Evolutionary conservation across 2,329 filamentous ascomycete genomes (phyloP).

Genomic region (Ceratocystis papillata): DNA sequence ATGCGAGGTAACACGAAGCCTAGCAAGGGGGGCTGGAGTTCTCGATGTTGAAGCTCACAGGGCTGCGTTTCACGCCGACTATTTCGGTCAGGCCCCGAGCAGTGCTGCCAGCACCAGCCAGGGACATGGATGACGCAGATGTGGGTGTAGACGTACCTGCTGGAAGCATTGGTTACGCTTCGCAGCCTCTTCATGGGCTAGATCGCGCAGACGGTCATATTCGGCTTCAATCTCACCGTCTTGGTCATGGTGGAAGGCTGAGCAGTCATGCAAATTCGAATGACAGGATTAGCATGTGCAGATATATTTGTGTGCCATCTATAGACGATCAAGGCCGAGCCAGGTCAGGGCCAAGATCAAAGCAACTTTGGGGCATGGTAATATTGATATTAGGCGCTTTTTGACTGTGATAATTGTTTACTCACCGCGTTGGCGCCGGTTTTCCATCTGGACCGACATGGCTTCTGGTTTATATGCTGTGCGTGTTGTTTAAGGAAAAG

Average conservation of each 20-base stretch:
- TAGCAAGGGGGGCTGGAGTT: neutral
- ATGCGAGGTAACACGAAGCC: neutral
- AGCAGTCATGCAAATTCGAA: neutral
- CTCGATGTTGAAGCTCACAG: neutral
- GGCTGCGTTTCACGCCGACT: neutral
- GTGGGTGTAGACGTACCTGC: slow-evolving; percentile 37
- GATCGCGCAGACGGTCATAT: slow-evolving; percentile 79
- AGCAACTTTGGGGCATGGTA: neutral
- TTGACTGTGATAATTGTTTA: neutral
- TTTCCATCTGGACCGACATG: slow-evolving; percentile 15
- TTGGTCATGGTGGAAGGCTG: slow-evolving; percentile 66
- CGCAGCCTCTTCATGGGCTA: slow-evolving; percentile 68
- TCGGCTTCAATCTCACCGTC: slow-evolving; percentile 64
- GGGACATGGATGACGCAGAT: no score
- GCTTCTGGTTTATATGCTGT: neutral
- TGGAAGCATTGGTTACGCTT: slow-evolving; percentile 72
- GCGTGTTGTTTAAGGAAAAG: neutral
- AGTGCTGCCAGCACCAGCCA: neutral
- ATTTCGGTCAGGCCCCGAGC: neutral
- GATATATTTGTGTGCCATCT: no score
- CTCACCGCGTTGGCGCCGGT: slow-evolving; percentile 18
- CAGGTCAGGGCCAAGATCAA: neutral
- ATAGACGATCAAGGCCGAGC: no score
- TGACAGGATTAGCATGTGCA: slow-evolving; percentile 5
- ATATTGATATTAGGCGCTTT: neutral